A percentile compares a stretch with the other conserved stretches of the same genome.
phyloP scores from a whole-genome alignment of 2,329 filamentous ascomycete genomes.

The Aspergillus fumigatiaffinis region DNA sequence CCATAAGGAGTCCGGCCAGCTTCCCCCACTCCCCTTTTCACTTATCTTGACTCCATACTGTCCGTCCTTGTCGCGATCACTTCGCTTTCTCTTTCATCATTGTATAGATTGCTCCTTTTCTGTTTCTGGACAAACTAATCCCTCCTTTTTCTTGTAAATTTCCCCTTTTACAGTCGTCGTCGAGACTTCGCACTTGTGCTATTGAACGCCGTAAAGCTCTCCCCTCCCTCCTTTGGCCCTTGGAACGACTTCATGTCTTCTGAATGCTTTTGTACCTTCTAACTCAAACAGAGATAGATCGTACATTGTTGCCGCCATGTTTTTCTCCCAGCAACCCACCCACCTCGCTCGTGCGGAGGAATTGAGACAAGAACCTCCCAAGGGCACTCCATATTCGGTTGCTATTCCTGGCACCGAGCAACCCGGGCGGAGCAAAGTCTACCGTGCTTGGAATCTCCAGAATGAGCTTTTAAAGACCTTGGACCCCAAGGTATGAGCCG shows the following conservation, averaged over 20 bases:
- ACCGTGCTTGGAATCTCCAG: slow-evolving; percentile 75
- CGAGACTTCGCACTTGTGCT: too few species aligned
- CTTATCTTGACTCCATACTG: background rate
- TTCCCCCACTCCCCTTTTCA: background rate
- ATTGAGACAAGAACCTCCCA: slow-evolving; percentile 61
- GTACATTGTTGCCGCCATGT: slow-evolving; percentile 24
- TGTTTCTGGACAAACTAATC: background rate
- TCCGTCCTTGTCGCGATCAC: background rate
- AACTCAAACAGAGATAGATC: background rate
- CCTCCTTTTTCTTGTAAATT: background rate
- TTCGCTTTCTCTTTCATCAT: background rate
- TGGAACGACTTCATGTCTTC: too few species aligned
- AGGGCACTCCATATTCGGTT: slow-evolving; percentile 73
- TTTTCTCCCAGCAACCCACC: slow-evolving; percentile 32
- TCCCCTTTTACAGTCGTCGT: background rate
- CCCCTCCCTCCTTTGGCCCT: background rate
- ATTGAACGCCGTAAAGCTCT: too few species aligned
- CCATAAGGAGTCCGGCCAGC: background rate
- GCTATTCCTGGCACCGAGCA: slow-evolving; percentile 70
- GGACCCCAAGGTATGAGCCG: slow-evolving; percentile 57
- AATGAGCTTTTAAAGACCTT: slow-evolving; percentile 69
- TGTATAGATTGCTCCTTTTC: background rate
- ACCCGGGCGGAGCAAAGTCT: slow-evolving; percentile 69
- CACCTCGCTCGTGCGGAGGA: slow-evolving; percentile 43
- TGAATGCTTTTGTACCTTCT: too few species aligned